Base-by-base conservation (phyloP, 164 flowering plant genomes). In the Nymphaea thermarum region DNA sequence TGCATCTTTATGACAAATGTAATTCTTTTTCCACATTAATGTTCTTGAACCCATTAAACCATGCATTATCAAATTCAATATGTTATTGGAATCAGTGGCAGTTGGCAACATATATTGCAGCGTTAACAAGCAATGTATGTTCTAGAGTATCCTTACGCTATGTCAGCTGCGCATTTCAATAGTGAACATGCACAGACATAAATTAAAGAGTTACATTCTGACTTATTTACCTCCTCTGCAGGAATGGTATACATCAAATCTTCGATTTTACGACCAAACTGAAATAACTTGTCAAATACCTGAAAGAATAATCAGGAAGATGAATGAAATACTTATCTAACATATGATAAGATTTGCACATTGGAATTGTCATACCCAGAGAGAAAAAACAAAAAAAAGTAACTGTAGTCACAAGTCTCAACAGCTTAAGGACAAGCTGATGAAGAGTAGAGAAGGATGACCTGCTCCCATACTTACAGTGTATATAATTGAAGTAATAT, bases 241-340 rank as follows among this genome's bases (percentile, higher is more conserved):
- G 91, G 55, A 10, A 87, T 83, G 44, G 96, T 92, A 79, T 75
- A 87, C 94, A 95, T 82, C 73, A 87, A 76, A 75, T 95, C 98
- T 77, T 95, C 99, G 66, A 92, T 82, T 80, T 73, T 89, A 61
- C 88, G 81, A 67, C 90, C 87, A 83, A 90, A 92, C 78, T 88
- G 96, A 82, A 95, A 92, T 64, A 95, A 91, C 51, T 84, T 76
- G 73, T 95, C 99, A 78, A 90, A 95, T 84, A 88, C 96, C 99
- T 95, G 88, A 74, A 62, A 62, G n/a, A 61, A 61, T 2, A 36
- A 61, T 17, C 25, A 36, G 64, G 16, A 61, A 61, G 42, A n/a
- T n/a, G 7, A n/a, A 7, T 61, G 2, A 61, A 36, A 17, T n/a
- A 10, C 64, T 61, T 61, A 36, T 17, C 25, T 7, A 61, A 6